Conservation (phyloP, 352 stramenopile genomes). For the Pythium apleroticum region DNA sequence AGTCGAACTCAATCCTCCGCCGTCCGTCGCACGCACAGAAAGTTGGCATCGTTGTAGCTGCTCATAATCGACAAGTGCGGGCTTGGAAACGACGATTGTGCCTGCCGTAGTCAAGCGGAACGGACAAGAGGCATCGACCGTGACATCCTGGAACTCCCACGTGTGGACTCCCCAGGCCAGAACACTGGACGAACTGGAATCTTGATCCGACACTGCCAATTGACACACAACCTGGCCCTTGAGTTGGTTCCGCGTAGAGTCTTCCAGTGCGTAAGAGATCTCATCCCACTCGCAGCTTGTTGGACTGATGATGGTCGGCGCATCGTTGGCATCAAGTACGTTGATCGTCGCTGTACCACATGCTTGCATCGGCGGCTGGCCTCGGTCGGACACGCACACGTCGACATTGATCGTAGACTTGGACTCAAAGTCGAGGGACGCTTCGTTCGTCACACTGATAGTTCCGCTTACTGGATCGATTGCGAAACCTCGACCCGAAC, state of each 20-base stretch:
- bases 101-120: constrained; percentile 15
- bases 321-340: constrained; percentile 30
- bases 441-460: constrained; percentile 7
- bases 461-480: constrained; percentile 23
- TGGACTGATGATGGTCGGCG: constrained; percentile 23
- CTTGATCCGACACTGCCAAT: constrained; percentile 24
- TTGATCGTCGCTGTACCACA: constrained; percentile 24
- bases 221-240: constrained; percentile 14
- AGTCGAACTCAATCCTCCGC: constrained; percentile 17
- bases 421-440: constrained; percentile 24
- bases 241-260: background rate
- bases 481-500: constrained; percentile 8
- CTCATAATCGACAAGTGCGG: constrained; percentile 26
- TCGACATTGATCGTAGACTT: background rate
- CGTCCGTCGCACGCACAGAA: constrained; percentile 21
- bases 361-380: constrained; percentile 15
- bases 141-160: constrained; percentile 20
- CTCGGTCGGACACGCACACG: constrained; percentile 21
- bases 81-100: constrained; percentile 19
- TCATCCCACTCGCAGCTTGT: constrained; percentile 21
- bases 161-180: constrained; percentile 19
- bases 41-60: constrained; percentile 17
- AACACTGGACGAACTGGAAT: constrained; percentile 4
- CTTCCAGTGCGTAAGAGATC: constrained; percentile 20
- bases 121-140: background rate